Percentiles rank a stretch among this genome's conserved stretches.
Evolutionary conservation across 768 basidiomycete genomes (phyloP).

Genomic region (Pleurotus salmoneostramineus): DNA sequence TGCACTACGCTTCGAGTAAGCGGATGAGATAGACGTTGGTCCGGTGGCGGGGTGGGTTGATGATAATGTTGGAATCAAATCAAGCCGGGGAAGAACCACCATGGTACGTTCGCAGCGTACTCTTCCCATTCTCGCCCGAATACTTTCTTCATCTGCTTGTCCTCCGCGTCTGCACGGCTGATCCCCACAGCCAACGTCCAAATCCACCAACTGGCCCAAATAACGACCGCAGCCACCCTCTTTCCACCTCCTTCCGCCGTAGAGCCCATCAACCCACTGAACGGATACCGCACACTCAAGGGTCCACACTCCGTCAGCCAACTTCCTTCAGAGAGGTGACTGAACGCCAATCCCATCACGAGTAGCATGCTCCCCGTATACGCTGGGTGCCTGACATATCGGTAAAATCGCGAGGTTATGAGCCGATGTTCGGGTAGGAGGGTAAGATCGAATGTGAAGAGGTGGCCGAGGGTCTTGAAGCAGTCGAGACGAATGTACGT

Average conservation of each 20-base stretch:
- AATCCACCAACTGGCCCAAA: conserved; percentile 35
- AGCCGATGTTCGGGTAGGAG: conserved; percentile 46
- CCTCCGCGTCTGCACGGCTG: conserved; percentile 46
- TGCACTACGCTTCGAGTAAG: too few species aligned
- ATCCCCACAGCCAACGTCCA: conserved; percentile 39
- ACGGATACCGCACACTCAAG: conserved; percentile 9
- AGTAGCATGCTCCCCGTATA: conserved; percentile 45
- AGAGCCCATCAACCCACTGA: too few species aligned
- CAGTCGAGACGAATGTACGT: conserved; percentile 48
- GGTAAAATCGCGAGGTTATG: conserved; percentile 39
- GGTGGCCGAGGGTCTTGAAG: conserved; percentile 46
- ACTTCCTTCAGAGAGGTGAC: conserved; percentile 36
- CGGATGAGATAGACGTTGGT: too few species aligned
- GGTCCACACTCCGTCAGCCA: conserved; percentile 32
- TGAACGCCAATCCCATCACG: conserved; percentile 33
- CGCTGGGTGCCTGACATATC: conserved; percentile 44
- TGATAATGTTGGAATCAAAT: conserved; percentile 11
- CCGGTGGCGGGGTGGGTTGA: too few species aligned
- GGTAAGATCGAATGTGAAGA: conserved; percentile 60
- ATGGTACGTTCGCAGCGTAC: conserved; percentile 36
- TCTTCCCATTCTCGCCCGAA: conserved; percentile 42
- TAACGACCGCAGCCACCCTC: conserved; percentile 16
- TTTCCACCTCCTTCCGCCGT: too few species aligned
- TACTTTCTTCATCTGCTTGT: conserved; percentile 37
- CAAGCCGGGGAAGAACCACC: conserved; percentile 46